phyloP scores from a whole-genome alignment of 805 yeast species.

The Jamesozyma piceae region DNA sequence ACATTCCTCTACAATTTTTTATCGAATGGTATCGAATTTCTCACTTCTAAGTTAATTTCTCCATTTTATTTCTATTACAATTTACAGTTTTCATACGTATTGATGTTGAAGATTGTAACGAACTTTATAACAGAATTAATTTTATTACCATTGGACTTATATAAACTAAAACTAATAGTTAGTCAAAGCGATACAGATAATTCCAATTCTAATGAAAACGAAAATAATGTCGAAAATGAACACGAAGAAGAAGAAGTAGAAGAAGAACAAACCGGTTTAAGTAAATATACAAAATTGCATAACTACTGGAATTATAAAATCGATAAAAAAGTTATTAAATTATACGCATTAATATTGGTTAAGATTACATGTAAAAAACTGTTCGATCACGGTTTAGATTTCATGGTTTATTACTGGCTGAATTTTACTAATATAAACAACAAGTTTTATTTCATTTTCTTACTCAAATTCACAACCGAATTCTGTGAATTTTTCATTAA shows the following conservation, averaged over 20 bases:
- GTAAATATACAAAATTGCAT: background rate
- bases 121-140: conserved; percentile 62
- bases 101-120: conserved; percentile 55
- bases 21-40: background rate
- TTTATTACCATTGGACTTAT: conserved; percentile 72
- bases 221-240: background rate
- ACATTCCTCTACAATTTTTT: conserved; percentile 70
- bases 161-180: conserved; percentile 67
- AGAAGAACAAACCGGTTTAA: background rate
- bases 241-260: no score
- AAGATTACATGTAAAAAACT: conserved; percentile 4
- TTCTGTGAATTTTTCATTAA: conserved; percentile 61
- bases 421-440: conserved; percentile 4
- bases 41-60: conserved; percentile 1
- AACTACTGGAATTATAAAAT: conserved; percentile 3
- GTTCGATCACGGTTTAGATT: conserved; percentile 8
- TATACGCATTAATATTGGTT: conserved; percentile 1
- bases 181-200: conserved; percentile 28
- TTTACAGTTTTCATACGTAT: background rate
- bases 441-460: conserved; percentile 4
- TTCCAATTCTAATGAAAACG: background rate
- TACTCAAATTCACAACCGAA: conserved; percentile 51
- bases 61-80: conserved; percentile 4
- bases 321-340: conserved; percentile 1
- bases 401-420: conserved; percentile 6